Evolutionary conservation across 257 asterid genomes (phyloP).

Genomic region (Solanum sitiens): DNA sequence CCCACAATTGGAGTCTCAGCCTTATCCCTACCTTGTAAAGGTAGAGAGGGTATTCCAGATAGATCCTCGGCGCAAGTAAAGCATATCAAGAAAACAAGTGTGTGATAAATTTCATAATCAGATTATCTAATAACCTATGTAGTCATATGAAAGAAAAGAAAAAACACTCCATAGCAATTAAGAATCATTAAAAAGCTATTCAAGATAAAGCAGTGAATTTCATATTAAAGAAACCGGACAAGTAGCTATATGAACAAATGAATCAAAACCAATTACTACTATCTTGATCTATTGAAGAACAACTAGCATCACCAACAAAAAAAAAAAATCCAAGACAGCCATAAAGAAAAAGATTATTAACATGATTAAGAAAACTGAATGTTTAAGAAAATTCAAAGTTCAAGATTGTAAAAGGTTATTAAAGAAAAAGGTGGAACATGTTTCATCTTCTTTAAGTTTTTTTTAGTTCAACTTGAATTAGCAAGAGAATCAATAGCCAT

Average conservation of each 20-base stretch:
- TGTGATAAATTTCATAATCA: background rate
- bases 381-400: background rate
- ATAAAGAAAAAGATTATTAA: no score
- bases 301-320: background rate
- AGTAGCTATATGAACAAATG: background rate
- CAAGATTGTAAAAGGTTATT: background rate
- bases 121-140: background rate
- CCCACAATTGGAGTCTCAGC: background rate
- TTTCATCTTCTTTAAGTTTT: background rate
- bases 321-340: background rate
- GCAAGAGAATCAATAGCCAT: background rate
- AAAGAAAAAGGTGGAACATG: background rate
- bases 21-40: background rate
- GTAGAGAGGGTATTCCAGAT: background rate
- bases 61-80: background rate
- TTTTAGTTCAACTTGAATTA: background rate
- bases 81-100: background rate
- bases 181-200: background rate
- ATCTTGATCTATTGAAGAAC: background rate
- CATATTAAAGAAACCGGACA: background rate
- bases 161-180: background rate
- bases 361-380: background rate
- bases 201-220: background rate
- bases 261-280: background rate
- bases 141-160: background rate